Evolutionary conservation across 2,329 filamentous ascomycete species (phyloP).

Genomic region (Aphanocladium album): DNA sequence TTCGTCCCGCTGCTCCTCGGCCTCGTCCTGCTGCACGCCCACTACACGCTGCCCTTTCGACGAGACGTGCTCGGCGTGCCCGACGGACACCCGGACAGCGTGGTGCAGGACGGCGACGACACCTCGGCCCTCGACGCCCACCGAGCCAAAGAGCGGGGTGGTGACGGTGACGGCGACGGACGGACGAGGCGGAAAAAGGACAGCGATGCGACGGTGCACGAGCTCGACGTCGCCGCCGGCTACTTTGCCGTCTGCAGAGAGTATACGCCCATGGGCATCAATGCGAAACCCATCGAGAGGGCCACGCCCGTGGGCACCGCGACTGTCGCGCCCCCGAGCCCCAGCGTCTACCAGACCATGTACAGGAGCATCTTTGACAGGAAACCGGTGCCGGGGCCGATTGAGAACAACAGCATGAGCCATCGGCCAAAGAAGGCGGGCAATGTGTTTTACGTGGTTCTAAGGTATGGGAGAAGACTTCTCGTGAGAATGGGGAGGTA

Average conservation of each 20-base stretch:
- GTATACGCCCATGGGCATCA: constrained; percentile 85
- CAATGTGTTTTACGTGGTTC: constrained; percentile 89
- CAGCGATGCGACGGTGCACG: constrained; percentile 23
- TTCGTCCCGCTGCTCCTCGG: constrained; percentile 70
- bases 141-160: constrained; percentile 56
- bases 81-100: constrained; percentile 30
- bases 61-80: constrained; percentile 30
- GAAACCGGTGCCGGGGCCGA: constrained; percentile 46
- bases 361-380: constrained; percentile 94
- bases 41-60: constrained; percentile 60
- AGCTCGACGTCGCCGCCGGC: constrained; percentile 76
- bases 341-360: constrained; percentile 97
- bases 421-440: constrained; percentile 61
- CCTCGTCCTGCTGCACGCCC: constrained; percentile 59
- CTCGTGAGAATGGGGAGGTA: constrained; percentile 13
- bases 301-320: constrained; percentile 71
- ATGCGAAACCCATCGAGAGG: constrained; percentile 86
- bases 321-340: constrained; percentile 73
- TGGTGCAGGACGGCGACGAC: constrained; percentile 60
- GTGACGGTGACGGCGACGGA: constrained; percentile 31
- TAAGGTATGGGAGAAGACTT: constrained; percentile 61
- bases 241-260: constrained; percentile 95
- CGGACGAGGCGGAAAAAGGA: constrained; percentile 1
- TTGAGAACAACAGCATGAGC: constrained; percentile 44
- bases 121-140: constrained; percentile 57